Evolutionary conservation across 2,329 filamentous ascomycete species (phyloP).

Genomic region (Stagonosporopsis vannaccii): DNA sequence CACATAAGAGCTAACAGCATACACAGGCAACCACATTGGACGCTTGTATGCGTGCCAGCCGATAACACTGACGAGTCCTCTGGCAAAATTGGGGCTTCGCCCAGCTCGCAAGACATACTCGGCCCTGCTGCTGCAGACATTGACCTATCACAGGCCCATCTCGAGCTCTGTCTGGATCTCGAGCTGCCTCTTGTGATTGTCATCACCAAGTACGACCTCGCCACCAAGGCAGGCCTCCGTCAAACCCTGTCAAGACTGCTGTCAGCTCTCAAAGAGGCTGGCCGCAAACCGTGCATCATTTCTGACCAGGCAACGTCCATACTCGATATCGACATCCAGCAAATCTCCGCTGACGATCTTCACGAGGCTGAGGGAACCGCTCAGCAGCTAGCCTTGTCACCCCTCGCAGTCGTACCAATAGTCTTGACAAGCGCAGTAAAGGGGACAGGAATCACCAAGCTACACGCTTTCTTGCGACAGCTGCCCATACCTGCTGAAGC

Average conservation of each 20-base stretch:
- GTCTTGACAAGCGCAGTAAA: constrained; percentile 86
- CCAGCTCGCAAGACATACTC: constrained; percentile 60
- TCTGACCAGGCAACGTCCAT: constrained; percentile 35
- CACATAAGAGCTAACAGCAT: background rate
- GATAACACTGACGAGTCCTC: constrained; percentile 67
- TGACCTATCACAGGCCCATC: constrained; percentile 78
- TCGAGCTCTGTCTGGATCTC: constrained; percentile 84
- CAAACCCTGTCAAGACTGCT: constrained; percentile 76
- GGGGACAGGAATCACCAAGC: constrained; percentile 78
- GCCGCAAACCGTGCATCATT: constrained; percentile 77
- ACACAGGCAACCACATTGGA: constrained; percentile 82
- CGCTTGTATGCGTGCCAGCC: constrained; percentile 83
- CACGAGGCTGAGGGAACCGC: constrained; percentile 66
- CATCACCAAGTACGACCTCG: constrained; percentile 90
- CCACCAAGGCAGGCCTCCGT: constrained; percentile 74
- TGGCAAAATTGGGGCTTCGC: constrained; percentile 54
- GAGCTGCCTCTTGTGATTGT: constrained; percentile 79
- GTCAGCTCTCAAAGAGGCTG: constrained; percentile 76
- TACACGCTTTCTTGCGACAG: constrained; percentile 81
- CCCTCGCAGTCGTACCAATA: constrained; percentile 73
- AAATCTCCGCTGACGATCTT: constrained; percentile 64
- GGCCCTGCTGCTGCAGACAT: constrained; percentile 64
- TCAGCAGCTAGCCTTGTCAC: constrained; percentile 57
- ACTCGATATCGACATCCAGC: constrained; percentile 56
- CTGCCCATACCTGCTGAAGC: constrained; percentile 67